Evolutionary conservation across 495 filamentous ascomycete genomes (phyloP), one percentile per base, ranked within the genome.

Genomic region (Aspergillus nanangensis): DNA sequence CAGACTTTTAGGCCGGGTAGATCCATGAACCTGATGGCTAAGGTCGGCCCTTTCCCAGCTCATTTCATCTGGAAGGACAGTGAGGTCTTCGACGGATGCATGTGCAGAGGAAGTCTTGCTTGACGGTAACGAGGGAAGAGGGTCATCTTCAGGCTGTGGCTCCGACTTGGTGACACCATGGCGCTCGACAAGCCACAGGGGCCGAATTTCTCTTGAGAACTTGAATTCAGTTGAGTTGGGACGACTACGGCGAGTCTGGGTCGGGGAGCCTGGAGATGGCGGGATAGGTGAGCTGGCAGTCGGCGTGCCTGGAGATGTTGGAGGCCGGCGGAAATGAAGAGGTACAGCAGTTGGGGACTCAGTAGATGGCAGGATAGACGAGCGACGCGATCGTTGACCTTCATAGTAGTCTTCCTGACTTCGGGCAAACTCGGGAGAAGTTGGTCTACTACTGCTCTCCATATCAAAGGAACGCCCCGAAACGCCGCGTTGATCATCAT

Each of bases 261-360:
- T 66, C 8, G 65, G 62, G 2, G 67, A 65, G 4, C 53, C 57
- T 13, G 64, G 55, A 11, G 64, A 64, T 10, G 43, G 44, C 1
- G 55, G 45, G 1, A 53, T 47, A 3, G 61, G 45, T 13, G 61
- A 63, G 13, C 51, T 58, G 24, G 52, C 50, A 11, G 74, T 67
- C 1, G 63, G 55, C 11, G 66, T 62, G 7, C 64, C 47, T 8
- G 69, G 71, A 5, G 69, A 75, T 9, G 62, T 59, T 29, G 70
- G 75, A 1, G 71, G 67, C 13, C 62, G 67, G 31, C 72, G 69
- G 58, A 77, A 78, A 51, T 72, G 61, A 41, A 77, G 27, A 9
- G 75, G 75, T 14, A 79, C 66, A 5, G 73, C 72, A 14, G 75
- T 75, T 10, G 75, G 71, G 13, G 74, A 76, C 14, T 69, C 67